These are phyloP conservation scores for Bertia moriformis DNA, from an alignment of 2,329 filamentous ascomycete genomes.

Conservation along the genomic window DNA sequence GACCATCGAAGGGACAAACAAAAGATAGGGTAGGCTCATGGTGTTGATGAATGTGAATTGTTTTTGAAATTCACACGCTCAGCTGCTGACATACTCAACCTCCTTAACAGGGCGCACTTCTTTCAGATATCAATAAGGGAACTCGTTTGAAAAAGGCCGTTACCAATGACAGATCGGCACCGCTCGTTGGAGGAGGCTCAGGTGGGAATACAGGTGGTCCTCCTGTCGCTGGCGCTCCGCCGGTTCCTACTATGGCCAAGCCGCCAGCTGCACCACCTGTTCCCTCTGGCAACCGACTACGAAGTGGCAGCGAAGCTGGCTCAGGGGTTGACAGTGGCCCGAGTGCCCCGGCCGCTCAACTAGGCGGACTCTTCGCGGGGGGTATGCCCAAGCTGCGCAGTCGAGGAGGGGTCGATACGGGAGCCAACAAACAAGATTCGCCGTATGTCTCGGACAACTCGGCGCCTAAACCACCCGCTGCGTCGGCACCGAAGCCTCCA, in stretches of 20 bases:
- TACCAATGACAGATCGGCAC: constrained; percentile 85
- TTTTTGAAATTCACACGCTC: neutral
- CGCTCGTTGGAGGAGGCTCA: constrained; percentile 43
- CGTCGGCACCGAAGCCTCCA: neutral
- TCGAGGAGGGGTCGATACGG: constrained; percentile 45
- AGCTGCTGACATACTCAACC: constrained; percentile 9
- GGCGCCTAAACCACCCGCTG: neutral
- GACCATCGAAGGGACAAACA: constrained; percentile 36
- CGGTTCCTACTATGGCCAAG: constrained; percentile 51
- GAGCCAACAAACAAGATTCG: neutral
- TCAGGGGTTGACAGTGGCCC: constrained; percentile 14
- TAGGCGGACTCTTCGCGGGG: constrained; percentile 78
- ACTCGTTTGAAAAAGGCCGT: constrained; percentile 67
- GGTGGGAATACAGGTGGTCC: constrained; percentile 40
- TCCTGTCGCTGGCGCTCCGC: constrained; percentile 62
- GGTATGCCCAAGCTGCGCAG: constrained; percentile 94
- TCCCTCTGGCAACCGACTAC: constrained; percentile 43
- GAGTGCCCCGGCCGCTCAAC: constrained; percentile 34
- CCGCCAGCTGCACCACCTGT: constrained; percentile 49
- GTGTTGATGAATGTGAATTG: too few relatives aligned
- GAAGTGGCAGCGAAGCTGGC: constrained; percentile 71
- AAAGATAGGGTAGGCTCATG: constrained; percentile 48
- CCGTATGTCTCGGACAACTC: neutral
- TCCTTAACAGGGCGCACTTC: constrained; percentile 57
- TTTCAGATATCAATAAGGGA: constrained; percentile 79